phyloP scores from a whole-genome alignment of 1,139 yeast genomes.

The Pneumocystis canis region DNA sequence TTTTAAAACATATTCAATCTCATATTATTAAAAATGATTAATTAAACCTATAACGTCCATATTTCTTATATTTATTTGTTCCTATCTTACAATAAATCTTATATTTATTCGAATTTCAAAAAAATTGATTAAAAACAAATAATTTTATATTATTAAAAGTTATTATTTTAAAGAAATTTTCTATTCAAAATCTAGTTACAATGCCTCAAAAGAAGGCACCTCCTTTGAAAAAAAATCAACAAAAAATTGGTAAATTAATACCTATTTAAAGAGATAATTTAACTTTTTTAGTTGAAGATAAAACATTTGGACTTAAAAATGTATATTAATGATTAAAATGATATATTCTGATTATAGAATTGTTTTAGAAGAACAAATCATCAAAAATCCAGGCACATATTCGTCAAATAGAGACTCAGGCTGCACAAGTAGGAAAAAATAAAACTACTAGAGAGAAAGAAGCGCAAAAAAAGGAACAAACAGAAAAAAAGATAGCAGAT shows the following conservation, averaged over 20 bases:
- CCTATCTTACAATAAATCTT: neutral
- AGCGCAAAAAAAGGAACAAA: conserved; percentile 56
- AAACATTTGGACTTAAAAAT: conserved; percentile 87
- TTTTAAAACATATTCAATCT: neutral
- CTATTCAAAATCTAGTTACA: neutral
- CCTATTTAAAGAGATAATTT: neutral
- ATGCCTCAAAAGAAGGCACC: neutral
- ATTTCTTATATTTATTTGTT: neutral
- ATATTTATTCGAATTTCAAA: neutral
- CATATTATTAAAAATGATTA: neutral
- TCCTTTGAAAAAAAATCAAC: neutral
- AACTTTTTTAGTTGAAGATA: conserved; percentile 42
- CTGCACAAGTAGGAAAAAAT: conserved; percentile 32
- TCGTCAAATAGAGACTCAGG: conserved; percentile 58
- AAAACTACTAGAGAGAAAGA: conserved; percentile 42
- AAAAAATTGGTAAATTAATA: neutral
- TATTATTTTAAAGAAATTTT: neutral
- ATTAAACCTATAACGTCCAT: neutral
- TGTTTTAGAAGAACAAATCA: conserved; percentile 57
- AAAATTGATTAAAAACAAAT: neutral
- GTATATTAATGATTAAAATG: conserved; percentile 13
- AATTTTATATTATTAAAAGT: too few relatives aligned
- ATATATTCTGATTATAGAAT: neutral
- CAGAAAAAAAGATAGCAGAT: conserved; percentile 81
- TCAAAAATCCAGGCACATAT: conserved; percentile 80